phyloP scores from a whole-genome alignment of 805 yeast genomes.

The Candida methanosorbosa region DNA sequence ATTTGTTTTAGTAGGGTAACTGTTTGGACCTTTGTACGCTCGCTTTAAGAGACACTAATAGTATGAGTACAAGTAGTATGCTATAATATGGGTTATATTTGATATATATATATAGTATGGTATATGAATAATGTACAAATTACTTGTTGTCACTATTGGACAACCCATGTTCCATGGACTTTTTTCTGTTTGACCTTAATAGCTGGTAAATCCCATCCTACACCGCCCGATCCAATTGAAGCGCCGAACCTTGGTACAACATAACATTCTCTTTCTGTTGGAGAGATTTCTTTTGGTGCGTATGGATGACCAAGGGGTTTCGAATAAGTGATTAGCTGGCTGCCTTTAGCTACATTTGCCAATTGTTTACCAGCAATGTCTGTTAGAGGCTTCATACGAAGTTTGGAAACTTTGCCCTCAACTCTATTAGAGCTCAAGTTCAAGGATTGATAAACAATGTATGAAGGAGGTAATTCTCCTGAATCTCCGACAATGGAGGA shows the following conservation, averaged over 20 bases:
- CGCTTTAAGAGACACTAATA: too few species aligned
- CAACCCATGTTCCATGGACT: constrained; percentile 58
- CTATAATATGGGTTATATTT: too few species aligned
- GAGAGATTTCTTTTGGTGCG: constrained; percentile 61
- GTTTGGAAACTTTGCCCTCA: constrained; percentile 31
- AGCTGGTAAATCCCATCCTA: constrained; percentile 89
- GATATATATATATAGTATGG: too few species aligned
- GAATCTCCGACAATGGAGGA: constrained; percentile 49
- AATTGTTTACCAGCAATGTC: constrained; percentile 69
- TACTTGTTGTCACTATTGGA: too few species aligned
- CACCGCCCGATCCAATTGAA: constrained; percentile 68
- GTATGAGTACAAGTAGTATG: too few species aligned
- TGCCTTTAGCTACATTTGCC: constrained; percentile 64
- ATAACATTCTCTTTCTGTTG: constrained; percentile 74
- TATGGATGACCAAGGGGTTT: constrained; percentile 90
- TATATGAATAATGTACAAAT: too few species aligned
- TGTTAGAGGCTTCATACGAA: constrained; percentile 69
- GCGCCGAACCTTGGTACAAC: constrained; percentile 91
- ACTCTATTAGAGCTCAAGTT: constrained; percentile 41
- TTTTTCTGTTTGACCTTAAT: constrained; percentile 68
- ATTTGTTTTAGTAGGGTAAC: too few species aligned
- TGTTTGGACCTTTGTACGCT: too few species aligned
- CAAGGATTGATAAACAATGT: constrained; percentile 63
- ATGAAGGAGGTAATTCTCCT: constrained; percentile 74
- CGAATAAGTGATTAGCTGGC: constrained; percentile 72